Base-by-base conservation (phyloP, 345 rosid species). In the Nephelium lappaceum region DNA sequence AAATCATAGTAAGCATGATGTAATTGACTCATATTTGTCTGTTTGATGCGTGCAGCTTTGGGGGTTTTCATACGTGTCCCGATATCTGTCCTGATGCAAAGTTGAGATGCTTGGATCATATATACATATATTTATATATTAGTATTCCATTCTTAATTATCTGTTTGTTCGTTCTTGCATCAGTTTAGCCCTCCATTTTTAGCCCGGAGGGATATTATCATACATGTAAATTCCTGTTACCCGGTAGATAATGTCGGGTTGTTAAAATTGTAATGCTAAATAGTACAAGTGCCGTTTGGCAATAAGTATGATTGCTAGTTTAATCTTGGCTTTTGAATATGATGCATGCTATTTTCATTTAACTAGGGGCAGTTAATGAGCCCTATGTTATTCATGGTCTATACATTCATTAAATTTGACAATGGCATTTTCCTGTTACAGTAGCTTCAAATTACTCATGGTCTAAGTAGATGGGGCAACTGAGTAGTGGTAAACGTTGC, bases 21-120 rank as follows among this genome's bases (percentile, higher is more conserved):
- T 39, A 14, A 23, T 15, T 65, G 19, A 6, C 0, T 11, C 0
- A 5, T 14, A 31, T 49, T 31, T 70, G 14, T 58, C 60, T 84
- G 51, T 57, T 65, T 82, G 14, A 27, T 51, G 23, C 53, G 8
- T 86, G 91, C 97, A 95, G 97, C 92, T 95, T 2, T 95, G 98
- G 97, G 97, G 98, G 11, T 95, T 93, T 77, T 81, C 89, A 0
- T 93, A 95, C 69, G 77, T 83, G 23, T 92, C 95, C 72, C 86
- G 69, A 41, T 87, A 87, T 84, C 70, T 86, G 6, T 78, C 83
- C 60, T 85, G 72, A 78, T 2, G 16, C 51, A 43, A 71, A 83
- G 45, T 49, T 69, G 18, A 43, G 58, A 76, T 42, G 65, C 75
- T 36, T 63, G 49, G 45, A 74, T 65, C 43, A 16, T 41, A 2